phyloP scores from a whole-genome alignment of 257 asterid species.

The Salvia hispanica region DNA sequence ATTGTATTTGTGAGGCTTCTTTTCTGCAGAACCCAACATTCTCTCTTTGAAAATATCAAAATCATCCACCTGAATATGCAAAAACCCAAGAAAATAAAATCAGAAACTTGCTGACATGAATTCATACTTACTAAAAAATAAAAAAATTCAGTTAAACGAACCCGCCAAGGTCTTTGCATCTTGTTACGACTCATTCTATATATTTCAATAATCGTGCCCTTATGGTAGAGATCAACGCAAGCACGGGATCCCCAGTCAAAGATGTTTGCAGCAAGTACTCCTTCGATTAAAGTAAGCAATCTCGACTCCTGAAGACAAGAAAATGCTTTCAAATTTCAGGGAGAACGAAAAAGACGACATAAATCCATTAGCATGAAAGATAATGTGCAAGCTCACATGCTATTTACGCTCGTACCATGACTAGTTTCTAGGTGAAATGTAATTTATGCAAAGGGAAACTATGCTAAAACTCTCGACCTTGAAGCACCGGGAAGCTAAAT shows the following conservation, averaged over 20 bases:
- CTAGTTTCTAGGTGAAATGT: neutral
- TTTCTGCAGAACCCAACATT: slow-evolving; percentile 67
- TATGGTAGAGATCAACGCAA: slow-evolving; percentile 93
- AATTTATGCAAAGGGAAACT: neutral
- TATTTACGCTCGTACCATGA: neutral
- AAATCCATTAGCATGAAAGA: neutral
- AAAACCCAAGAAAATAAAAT: neutral
- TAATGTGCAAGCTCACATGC: neutral
- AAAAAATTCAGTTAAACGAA: slow-evolving; percentile 33
- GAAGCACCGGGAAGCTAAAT: slow-evolving; percentile 9
- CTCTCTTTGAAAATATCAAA: slow-evolving; percentile 81
- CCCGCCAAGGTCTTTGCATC: slow-evolving; percentile 99
- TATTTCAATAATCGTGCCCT: slow-evolving; percentile 94
- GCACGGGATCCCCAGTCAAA: slow-evolving; percentile 99
- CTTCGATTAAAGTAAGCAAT: slow-evolving; percentile 84
- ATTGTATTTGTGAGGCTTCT: slow-evolving; percentile 62
- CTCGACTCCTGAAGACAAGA: slow-evolving; percentile 67
- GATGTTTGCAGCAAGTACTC: slow-evolving; percentile 98
- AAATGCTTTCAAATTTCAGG: neutral
- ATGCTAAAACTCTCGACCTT: slow-evolving; percentile 2
- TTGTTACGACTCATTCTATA: slow-evolving; percentile 98
- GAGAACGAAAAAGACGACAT: neutral
- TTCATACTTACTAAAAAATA: neutral
- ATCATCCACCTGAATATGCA: slow-evolving; percentile 74
- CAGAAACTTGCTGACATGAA: neutral